These are phyloP conservation scores for Bryum argenteum DNA, from an alignment of 225 moss, liverwort and hornwort genomes.

Conservation along the genomic window DNA sequence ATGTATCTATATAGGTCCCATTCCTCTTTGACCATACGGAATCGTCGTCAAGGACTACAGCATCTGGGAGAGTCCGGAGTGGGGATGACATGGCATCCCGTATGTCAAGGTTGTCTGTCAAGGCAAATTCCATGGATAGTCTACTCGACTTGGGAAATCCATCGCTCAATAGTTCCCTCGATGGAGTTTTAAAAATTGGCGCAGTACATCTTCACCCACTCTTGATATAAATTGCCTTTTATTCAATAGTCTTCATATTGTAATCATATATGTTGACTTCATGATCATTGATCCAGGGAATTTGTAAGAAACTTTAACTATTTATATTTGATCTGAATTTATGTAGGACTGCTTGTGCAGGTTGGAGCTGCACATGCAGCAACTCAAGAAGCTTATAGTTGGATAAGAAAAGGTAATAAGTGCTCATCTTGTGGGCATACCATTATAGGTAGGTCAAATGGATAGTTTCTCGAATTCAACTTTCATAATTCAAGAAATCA, in stretches of 20 bases:
- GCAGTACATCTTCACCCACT: constrained; percentile 22
- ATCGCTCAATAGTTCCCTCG: constrained; percentile 37
- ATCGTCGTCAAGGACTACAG: background rate
- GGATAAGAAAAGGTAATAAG: constrained; percentile 47
- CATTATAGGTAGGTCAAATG: too few species aligned
- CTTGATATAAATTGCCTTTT: background rate
- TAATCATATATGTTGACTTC: too few species aligned
- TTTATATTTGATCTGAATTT: background rate
- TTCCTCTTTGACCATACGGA: constrained; percentile 32
- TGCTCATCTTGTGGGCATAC: too few species aligned
- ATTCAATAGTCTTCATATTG: too few species aligned
- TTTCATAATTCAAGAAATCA: too few species aligned
- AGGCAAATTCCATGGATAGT: constrained; percentile 28
- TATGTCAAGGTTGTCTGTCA: constrained; percentile 23
- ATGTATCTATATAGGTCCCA: constrained; percentile 30
- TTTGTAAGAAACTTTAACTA: background rate
- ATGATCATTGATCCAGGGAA: too few species aligned
- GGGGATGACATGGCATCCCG: constrained; percentile 26
- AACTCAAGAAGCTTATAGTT: constrained; percentile 51
- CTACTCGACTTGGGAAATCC: constrained; percentile 33
- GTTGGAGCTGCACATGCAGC: constrained; percentile 57
- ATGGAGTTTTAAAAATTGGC: constrained; percentile 53
- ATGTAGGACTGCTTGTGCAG: constrained; percentile 21
- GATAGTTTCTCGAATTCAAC: too few species aligned
- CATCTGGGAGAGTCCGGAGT: background rate